Conservation (phyloP, 106 monocot species). For the Allium cepa region DNA sequence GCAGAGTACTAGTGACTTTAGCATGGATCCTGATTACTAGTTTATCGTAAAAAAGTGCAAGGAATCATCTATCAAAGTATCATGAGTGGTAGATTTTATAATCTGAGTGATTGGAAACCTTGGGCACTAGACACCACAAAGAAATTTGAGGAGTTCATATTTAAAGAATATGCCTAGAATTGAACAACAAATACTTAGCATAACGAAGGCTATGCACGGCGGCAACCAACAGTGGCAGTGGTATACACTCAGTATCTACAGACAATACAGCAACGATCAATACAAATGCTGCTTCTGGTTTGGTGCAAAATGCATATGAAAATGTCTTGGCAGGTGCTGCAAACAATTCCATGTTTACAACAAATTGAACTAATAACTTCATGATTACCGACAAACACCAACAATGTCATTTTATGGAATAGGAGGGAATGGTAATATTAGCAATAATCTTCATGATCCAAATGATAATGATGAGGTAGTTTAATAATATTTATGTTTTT, state of each 20-base stretch:
- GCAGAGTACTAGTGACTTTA: too few relatives aligned
- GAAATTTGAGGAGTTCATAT: constrained; percentile 46
- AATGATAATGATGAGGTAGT: too few relatives aligned
- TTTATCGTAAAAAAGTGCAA: too few relatives aligned
- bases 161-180: constrained; percentile 38
- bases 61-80: constrained; percentile 9
- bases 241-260: constrained; percentile 17
- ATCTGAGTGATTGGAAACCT: constrained; percentile 15
- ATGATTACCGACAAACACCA: constrained; percentile 48
- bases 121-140: constrained; percentile 42
- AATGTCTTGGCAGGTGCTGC: constrained; percentile 24
- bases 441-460: too few relatives aligned
- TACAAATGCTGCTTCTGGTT: constrained; percentile 19
- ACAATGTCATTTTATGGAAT: constrained; percentile 36
- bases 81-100: constrained; percentile 13
- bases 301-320: constrained; percentile 21
- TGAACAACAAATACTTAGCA: constrained; percentile 36
- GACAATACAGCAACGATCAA: constrained; percentile 17
- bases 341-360: constrained; percentile 22
- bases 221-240: constrained; percentile 29
- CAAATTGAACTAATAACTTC: constrained; percentile 10
- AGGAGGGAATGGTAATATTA: constrained; percentile 21
- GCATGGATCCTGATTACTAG: too few relatives aligned
- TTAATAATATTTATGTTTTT: too few relatives aligned
- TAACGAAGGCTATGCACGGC: constrained; percentile 27